Evolutionary conservation across 2,329 filamentous ascomycete species (phyloP), one percentile per base, ranked within the genome.

Genomic region (Scedosporium apiospermum): DNA sequence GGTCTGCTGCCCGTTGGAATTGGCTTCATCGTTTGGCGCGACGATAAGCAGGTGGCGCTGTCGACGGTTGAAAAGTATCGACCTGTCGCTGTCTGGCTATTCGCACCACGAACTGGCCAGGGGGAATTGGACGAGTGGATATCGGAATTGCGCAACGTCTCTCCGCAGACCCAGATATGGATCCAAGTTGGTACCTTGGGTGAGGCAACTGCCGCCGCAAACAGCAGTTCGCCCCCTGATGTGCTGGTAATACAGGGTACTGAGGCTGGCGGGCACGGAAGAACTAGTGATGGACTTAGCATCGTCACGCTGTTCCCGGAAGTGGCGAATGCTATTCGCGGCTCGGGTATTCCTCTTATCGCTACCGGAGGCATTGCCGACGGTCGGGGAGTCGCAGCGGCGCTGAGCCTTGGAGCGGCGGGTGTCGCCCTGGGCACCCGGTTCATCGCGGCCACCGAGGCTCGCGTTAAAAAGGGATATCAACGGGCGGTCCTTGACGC

Each of bases 391-490:
- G 80, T 80, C 1, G 80, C 78, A 6, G 81, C 82, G 0, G 78
- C 79, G 1, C 69, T 84, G 12, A 71, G 75, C 1, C 73, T 85
- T 0, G 82, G 83, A 0, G 81, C 82, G 1, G 70, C 74, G 0
- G 87, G 83, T 0, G 77, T 80, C 0, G 82, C 78, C 0, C 78
- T 90, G 76, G 88, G 88, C 0, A 89, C 87, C 0, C 77, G 85
- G 6, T 86, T 88, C 63, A 77, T 89, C 0, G 84, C 84, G 0
- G 67, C 74, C 0, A 67, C 63, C 0, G 77, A 80, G 65, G 70
- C 77, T 0, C 72, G 75, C 6, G 74, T 79, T 42, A 69, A 66
- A 58, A 71, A 69, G 62, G 76, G 74, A 0, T 79, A 79, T 57
- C 77, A 76, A 60, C 65, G 74, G n/a, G 77, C 77, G 60, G 71